These are phyloP conservation scores for Amylocarpus encephaloides DNA, from an alignment of 2,329 filamentous ascomycete species.

Conservation along the genomic window DNA sequence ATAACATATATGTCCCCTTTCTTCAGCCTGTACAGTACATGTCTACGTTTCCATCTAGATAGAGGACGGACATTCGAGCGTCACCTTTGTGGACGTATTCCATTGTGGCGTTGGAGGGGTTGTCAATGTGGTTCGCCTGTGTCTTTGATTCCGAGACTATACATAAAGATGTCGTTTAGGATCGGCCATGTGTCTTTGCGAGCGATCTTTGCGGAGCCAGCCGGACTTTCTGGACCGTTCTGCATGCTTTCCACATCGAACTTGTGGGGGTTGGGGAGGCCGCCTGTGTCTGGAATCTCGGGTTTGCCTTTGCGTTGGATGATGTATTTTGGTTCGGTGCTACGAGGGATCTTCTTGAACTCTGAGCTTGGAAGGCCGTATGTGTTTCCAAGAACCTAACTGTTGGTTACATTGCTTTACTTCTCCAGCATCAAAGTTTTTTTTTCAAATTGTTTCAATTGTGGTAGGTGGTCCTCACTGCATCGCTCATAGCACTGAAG, in stretches of 20 bases:
- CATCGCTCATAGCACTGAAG: constrained; percentile 1
- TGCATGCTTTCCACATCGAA: not conserved
- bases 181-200: not conserved
- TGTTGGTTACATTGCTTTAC: not conserved
- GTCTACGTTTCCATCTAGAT: not conserved
- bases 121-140: not conserved
- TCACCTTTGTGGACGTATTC: not conserved
- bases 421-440: no score
- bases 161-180: not conserved
- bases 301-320: not conserved
- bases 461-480: no score
- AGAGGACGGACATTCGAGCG: not conserved
- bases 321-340: not conserved
- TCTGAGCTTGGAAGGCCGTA: not conserved
- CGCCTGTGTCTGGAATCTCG: not conserved
- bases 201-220: not conserved
- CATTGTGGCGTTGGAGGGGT: not conserved
- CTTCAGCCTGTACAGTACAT: not conserved
- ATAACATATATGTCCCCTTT: not conserved
- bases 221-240: not conserved
- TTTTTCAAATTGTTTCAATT: no score
- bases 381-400: not conserved
- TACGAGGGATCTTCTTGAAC: not conserved
- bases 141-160: not conserved
- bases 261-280: not conserved